Evolutionary conservation across 176 grass and related monocot species (phyloP), one percentile per base, ranked within the genome.

Genomic region (Elymus sibiricus): DNA sequence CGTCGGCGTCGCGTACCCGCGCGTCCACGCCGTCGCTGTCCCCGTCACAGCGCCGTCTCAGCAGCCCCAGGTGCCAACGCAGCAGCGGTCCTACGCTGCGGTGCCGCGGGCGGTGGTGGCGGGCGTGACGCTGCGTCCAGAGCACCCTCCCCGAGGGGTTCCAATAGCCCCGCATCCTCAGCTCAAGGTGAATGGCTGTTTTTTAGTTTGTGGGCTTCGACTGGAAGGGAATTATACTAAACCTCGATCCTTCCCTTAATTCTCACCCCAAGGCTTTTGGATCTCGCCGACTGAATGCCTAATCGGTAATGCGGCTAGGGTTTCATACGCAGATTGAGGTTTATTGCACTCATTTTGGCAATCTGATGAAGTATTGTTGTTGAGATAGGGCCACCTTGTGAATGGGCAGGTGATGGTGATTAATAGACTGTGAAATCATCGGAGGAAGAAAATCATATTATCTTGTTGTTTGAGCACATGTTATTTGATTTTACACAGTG

Each of bases 171-270:
- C 81, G 22, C 91, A 87, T 42, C 51, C 91, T 44, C 91, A 81
- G 26, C 80, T 81, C 84, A 92, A 92, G 91, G 91, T 92, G 53
- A 62, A 67, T 89, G 14, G 19, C 39, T 64, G 46, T 29, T 7
- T 82, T 73, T 76, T 68, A 6, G 38, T 62, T 69, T 6, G 13
- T 42, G 25, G 14, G 12, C 4, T 77, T 42, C 38, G 13, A 49
- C 58, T 44, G 34, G 64, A 64, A 35, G 79, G 32, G 80, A 79
- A 47, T 74, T 73, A 21, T 2, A 65, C 17, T 15, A 63, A 22
- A 43, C 12, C 19, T 79, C 9, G 37, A 70, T 14, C 76, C 19
- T 68, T 70, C 31, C 22, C 27, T 65, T 10, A 16, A 63, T 87
- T 40, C 21, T 35, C 55, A 71, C 13, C n/a, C 17, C 13, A 11